Evolutionary conservation across 768 basidiomycete species (phyloP).

Genomic region (Lepiota venenata): DNA sequence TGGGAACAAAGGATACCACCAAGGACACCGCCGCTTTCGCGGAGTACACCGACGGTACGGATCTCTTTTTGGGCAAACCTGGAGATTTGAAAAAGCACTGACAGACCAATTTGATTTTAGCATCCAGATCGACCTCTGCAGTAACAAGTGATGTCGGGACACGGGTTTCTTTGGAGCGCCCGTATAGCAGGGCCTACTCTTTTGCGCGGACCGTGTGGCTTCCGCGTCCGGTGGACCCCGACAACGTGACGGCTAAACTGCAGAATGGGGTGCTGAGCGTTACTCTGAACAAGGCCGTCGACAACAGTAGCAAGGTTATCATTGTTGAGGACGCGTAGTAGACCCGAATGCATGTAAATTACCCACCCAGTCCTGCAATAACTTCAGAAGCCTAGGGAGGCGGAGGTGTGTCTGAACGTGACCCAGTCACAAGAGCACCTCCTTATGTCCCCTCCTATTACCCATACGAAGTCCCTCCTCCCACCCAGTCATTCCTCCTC

Average conservation of each 20-base stretch:
- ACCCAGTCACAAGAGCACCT: neutral
- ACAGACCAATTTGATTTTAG: neutral
- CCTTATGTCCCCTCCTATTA: neutral
- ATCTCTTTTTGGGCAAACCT: conserved; percentile 2
- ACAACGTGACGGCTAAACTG: conserved; percentile 59
- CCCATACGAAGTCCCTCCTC: neutral
- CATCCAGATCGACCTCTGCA: conserved; percentile 18
- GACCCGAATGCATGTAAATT: neutral
- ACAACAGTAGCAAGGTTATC: conserved; percentile 51
- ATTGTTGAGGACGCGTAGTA: conserved; percentile 26
- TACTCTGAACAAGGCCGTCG: conserved; percentile 56
- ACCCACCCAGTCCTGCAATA: neutral
- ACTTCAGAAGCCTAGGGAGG: neutral
- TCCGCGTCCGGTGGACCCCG: conserved; percentile 57
- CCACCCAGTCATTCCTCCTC: neutral
- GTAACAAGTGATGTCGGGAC: conserved; percentile 28
- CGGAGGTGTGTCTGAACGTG: conserved; percentile 7
- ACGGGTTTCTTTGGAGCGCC: conserved; percentile 57
- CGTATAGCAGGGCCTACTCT: conserved; percentile 47
- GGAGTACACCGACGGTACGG: conserved; percentile 26
- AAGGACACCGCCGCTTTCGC: conserved; percentile 19
- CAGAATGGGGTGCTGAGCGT: conserved; percentile 68
- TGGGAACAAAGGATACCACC: conserved; percentile 13
- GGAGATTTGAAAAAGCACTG: neutral
- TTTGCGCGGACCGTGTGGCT: conserved; percentile 75